Base-by-base conservation (phyloP, 148 eudicot genomes). In the Heliosperma pusillum region DNA sequence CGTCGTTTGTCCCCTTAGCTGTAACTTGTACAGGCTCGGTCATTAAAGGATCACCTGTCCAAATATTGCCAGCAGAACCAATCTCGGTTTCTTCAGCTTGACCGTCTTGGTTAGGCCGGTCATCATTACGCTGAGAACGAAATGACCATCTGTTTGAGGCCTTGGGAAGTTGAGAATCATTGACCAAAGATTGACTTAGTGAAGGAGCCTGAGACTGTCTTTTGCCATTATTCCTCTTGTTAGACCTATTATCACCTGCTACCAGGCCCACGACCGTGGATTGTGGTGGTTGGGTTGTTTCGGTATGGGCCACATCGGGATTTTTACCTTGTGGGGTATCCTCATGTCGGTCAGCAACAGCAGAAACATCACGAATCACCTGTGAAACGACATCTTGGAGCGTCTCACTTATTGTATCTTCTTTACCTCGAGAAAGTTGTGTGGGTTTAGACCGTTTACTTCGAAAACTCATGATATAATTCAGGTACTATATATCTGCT, bases 381-480 rank as follows among this genome's bases (percentile, higher is more conserved):
- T 81, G 74, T n/a, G 58, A 40, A 50, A 81, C 69, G 16, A 69
- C 72, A 64, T 77, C 83, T 25, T 81, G 44, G 1, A 81, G 74
- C 58, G 83, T 67, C 56, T 22, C 80, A 36, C 12, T 42, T 24
- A 56, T 53, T 10, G 71, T 27, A 19, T 61, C 80, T 60, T 61
- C 80, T 60, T 76, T 77, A 20, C 3, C 70, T 76, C 73, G 77
- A 19, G 80, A 22, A 11, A 22, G 10, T n/a, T 55, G 69, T 7
- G 73, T 66, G 5, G 5, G 56, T 69, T 73, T 72, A 16, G 80
- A 16, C 25, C 70, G 36, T 69, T 77, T 81, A 61, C 83, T 77
- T 17, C 80, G 83, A 77, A 47, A 81, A 79, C 78, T 79, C 83
- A 81, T 81, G 70, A 55, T 59, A 59, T 59, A 45, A 33, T 27